Evolutionary conservation across 1,284 basidiomycete species (phyloP), one percentile per base, ranked within the genome.

Genomic region (Puccinia hordei): DNA sequence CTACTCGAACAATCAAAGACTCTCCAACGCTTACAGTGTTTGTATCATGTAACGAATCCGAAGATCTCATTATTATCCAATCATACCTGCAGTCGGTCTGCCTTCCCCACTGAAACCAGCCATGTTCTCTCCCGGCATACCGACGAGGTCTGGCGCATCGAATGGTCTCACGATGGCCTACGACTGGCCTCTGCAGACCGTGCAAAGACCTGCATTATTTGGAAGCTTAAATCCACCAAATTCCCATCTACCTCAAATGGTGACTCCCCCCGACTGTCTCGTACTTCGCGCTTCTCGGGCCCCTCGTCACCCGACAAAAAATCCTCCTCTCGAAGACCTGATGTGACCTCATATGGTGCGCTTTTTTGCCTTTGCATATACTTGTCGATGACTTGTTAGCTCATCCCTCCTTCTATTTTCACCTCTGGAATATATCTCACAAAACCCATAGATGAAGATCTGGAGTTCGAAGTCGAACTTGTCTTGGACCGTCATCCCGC

Each of bases 131-230:
- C 91, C 57, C 92, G 91, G 44, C 96, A 99, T 86, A 89, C 88
- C 17, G 93, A 98, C 84, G 94, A 99, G 85, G 94, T 99, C 17
- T 99, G 96, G 95, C 91, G 92, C 84, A 87, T 98, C 81, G 92
- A 92, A 85, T 99, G 95, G 93, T 97, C 94, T 85, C 93, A 94
- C 83, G 91, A 92, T 85, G 96, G 97, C 4, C 87, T 87, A 68
- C 91, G 89, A 83, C 88, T 99, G 51, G 97, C 95, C 19, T 95
- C 91, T 82, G 93, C 92, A 49, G 92, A 95, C 81, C 92, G 90
- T 84, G 95, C 98, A 86, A 90, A 90, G 86, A 89, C 89, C 2
- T 94, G 93, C 10, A 92, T 97, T 82, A 92, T 98, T 75, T 99
- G 95, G 95, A 89, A 89, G 74, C 88, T 94, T 80, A 90, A 90